Base-by-base conservation (phyloP, 371 early-diverging fungal genomes). In the Apophysomyces sp. region DNA sequence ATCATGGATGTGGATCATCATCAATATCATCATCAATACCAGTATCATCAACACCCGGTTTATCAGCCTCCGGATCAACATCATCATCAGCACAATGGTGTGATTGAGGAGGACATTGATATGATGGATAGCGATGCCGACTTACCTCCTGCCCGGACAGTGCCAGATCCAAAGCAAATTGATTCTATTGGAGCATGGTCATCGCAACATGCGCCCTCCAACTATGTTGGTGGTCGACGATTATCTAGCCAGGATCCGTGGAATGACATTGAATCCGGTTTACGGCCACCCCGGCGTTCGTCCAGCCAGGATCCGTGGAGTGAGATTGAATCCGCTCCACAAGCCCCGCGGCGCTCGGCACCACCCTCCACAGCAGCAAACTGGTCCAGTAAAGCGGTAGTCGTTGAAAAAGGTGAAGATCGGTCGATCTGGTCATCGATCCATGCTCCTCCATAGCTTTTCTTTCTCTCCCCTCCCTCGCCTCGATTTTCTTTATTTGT, bases 81-180 rank as follows among this genome's bases (percentile, higher is more conserved):
- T 16, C 6, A 44, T 44, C 49, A 29, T 44, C 30, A 44, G 6
- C 31, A 41, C 29, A 18, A 36, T 24, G 26, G 39, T 32, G 34
- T 55, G 6, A 52, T 31, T n/a, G 63, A 63, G 9, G 63, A 57
- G 21, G 63, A 63, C 21, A 39, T 52, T 8, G 63, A 57, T 11
- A 57, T 63, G 57, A 39, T 57, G 36, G 58, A 58, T 58, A 30
- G 21, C 16, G 57, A 57, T 28, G 53, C 18, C n/a, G 49, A 44
- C 3, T 3, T 21, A 44, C n/a, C 37, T 11, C n/a, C 37, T 37
- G 11, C n/a, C n/a, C n/a, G n/a, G n/a, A n/a, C 37, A n/a, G 37
- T 13, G 37, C 11, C 37, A 11, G n/a, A 11, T 5, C 37, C 37
- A n/a, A n/a, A n/a, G n/a, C n/a, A n/a, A n/a, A n/a, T n/a, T n/a